These are phyloP conservation scores for Acanthochlamys bracteata DNA, from an alignment of 106 monocot genomes.

Conservation along the genomic window DNA sequence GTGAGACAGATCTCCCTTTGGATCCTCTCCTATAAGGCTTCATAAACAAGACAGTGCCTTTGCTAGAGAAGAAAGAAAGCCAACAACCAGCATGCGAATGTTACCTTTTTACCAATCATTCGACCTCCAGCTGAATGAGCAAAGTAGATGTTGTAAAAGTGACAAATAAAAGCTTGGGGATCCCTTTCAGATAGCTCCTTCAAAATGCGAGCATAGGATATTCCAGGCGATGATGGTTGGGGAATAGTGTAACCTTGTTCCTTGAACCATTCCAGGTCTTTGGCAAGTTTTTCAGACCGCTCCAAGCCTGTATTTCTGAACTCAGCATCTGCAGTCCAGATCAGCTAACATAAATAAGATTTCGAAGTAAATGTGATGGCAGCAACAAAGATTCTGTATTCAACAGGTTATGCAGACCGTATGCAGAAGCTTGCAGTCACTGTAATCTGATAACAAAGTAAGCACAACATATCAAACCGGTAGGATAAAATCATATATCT, in stretches of 20 bases:
- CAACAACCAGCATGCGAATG: background rate
- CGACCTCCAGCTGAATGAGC: constrained; percentile 88
- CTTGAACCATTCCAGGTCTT: constrained; percentile 91
- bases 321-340: constrained; percentile 64
- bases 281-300: constrained; percentile 62
- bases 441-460: no score
- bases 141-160: constrained; percentile 92
- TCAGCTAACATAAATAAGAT: background rate
- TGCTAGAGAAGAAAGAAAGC: no score
- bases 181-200: constrained; percentile 65
- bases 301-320: constrained; percentile 87
- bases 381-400: no score
- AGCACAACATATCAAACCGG: no score
- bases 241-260: constrained; percentile 79
- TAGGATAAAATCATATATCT: no score
- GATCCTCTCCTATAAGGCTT: no score
- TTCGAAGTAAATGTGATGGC: no score
- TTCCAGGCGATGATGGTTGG: constrained; percentile 71
- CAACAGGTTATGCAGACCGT: no score
- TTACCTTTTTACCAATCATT: constrained; percentile 97
- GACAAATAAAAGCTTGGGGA: constrained; percentile 91
- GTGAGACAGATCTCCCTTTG: no score
- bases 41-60: no score
- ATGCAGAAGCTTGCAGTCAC: no score
- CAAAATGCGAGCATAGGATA: constrained; percentile 51